Base-by-base conservation (phyloP, 805 yeast species). In the Candida michaelii region DNA sequence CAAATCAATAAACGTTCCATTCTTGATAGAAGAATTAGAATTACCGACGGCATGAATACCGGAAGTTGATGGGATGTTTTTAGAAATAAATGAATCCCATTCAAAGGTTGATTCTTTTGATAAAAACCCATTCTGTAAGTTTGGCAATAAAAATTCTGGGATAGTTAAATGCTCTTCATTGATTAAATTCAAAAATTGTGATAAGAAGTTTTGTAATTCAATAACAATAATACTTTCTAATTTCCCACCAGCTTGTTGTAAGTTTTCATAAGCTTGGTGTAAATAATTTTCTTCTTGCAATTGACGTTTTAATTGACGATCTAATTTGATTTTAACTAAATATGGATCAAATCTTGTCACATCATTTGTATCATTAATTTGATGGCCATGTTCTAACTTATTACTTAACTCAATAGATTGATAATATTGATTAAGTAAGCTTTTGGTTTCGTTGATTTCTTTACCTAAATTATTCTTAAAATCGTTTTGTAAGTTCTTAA, bases 171-270 rank as follows among this genome's bases (percentile, higher is more conserved):
- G 83, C 60, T 85, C 89, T 53, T 80, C 81, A 24, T 85, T 87
- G 45, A 86, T 66, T 29, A 84, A 65, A 51, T 79, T 79, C 18
- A 91, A 85, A 62, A 83, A 88, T 39, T 76, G 77, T 4, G 85
- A 78, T 50, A 90, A 63, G 14, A 93, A 88, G 52, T 80, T 82
- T 69, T 93, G 97, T 43, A 93, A 72, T 60, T 90, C 97, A 60
- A 80, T 73, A 27, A 85, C 88, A 16, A 93, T 93, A 47, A 89
- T 91, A 54, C 85, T 82, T 50, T 70, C 99, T 48, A 93, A 74
- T 58, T 89, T 93, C 44, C 83, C 82, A 38, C 96, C 97, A 1
- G 96, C 84, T 27, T 80, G 79, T 67, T 91, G 96, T 51, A 90
- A 74, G 63, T 91, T 90, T 51, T 82, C 73, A 60, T 78, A 91